phyloP scores from a whole-genome alignment of 2,329 filamentous ascomycete genomes.

The Sporothrix sp. region DNA sequence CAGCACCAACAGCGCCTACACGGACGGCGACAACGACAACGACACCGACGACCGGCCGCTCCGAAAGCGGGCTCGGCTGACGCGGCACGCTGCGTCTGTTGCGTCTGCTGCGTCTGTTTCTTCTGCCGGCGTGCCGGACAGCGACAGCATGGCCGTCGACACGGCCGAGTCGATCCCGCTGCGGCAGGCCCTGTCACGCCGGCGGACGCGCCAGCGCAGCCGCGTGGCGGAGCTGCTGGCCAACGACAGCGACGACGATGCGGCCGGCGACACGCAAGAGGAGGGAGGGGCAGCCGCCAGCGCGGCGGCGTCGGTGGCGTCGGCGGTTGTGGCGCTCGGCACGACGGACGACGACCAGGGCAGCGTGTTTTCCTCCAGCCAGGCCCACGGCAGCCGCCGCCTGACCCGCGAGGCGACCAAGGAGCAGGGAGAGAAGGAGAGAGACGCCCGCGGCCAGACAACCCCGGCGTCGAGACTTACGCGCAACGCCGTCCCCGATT shows the following conservation, averaged over 20 bases:
- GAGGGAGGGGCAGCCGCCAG: background rate
- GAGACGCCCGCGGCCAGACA: background rate
- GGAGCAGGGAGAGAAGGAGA: background rate
- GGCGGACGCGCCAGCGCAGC: background rate
- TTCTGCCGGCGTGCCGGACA: background rate
- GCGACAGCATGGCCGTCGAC: background rate
- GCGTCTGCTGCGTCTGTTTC: background rate
- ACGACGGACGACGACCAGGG: conserved; percentile 9
- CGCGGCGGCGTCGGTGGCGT: background rate
- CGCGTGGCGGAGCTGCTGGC: background rate
- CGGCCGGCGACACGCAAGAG: too few species aligned
- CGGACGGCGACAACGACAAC: conserved; percentile 3
- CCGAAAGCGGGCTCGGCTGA: conserved; percentile 7
- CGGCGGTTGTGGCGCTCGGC: conserved; percentile 9
- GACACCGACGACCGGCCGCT: conserved; percentile 1
- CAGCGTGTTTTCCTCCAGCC: conserved; percentile 1
- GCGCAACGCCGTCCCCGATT: conserved; percentile 10
- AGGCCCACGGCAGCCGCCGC: conserved; percentile 6
- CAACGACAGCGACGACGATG: background rate
- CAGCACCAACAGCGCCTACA: background rate
- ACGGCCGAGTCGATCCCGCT: background rate
- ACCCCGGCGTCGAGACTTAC: background rate
- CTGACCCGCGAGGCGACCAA: background rate
- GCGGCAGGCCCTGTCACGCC: background rate
- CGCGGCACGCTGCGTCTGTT: background rate